Base-by-base conservation (phyloP, 1,284 basidiomycete species). In the Gymnopus androsaceus region DNA sequence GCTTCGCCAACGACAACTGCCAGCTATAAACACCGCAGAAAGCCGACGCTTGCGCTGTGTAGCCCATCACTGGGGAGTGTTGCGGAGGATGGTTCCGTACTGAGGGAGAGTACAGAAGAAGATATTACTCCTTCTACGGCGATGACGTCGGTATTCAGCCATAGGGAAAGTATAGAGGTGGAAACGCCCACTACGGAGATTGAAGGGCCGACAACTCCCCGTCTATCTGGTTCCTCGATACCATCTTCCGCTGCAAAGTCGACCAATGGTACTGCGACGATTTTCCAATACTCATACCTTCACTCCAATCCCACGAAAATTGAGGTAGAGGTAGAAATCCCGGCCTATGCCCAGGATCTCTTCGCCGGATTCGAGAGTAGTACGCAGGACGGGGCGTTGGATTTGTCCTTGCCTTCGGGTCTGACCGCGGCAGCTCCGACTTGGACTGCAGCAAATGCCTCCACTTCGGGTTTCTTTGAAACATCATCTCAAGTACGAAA, bases 241-340 rank as follows among this genome's bases (percentile, higher is more conserved):
- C 31, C 27, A 28, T 51, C 36, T 1, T n/a, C 36, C 23, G 2
- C 19, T 23, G 3, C 15, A 8, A 52, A 3, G 15, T n/a, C n/a
- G n/a, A n/a, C 28, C 8, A 52, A 52, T 15, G 51, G 51, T 17
- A 53, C 42, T 8, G 51, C 51, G 12, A 53, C 33, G 12, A 53
- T 53, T n/a, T 53, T 37, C 14, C 7, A 23, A 11, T 17, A 50
- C 36, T 2, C 30, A 7, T 23, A 25, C 12, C 27, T 28, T 17
- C 31, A 41, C 8, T 11, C 21, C 40, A 36, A 34, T 27, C 12
- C 30, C 30, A 17, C 42, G 11, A 17, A 23, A 12, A 15, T 27
- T 14, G n/a, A 44, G 17, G 2, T 44, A 8, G n/a, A 45, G 21
- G 41, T 53, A 6, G 51, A 46, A 8, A 36, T 53, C 5, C 51